phyloP scores from a whole-genome alignment of 129 eudicot species.

The Erigeron canadensis region DNA sequence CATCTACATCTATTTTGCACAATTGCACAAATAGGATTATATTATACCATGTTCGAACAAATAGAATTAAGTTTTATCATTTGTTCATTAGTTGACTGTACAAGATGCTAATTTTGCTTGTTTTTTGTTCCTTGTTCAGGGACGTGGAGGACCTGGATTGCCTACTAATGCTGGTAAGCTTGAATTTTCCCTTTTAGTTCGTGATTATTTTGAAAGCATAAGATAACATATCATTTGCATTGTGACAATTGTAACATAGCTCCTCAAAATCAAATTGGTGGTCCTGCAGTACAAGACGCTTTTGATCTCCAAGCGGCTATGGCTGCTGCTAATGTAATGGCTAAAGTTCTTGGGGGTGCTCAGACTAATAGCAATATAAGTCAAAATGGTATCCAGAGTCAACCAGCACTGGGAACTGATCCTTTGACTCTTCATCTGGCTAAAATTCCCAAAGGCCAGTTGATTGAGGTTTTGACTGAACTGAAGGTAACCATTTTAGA shows the following conservation, averaged over 20 bases:
- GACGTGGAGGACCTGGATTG: conserved; percentile 87
- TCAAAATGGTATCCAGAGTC: conserved; percentile 55
- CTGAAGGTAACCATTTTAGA: conserved; percentile 56
- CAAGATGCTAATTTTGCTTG: conserved; percentile 8
- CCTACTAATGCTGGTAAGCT: conserved; percentile 54
- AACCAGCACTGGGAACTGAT: conserved; percentile 56
- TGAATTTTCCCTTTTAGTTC: conserved; percentile 15
- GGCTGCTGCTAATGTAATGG: conserved; percentile 85
- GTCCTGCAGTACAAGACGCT: conserved; percentile 55
- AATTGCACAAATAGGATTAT: background rate
- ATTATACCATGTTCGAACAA: background rate
- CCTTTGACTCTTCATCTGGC: conserved; percentile 80
- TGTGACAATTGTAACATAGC: conserved; percentile 34
- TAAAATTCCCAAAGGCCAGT: conserved; percentile 71
- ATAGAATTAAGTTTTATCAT: no score
- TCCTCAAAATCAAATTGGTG: conserved; percentile 68
- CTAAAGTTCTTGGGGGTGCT: conserved; percentile 76
- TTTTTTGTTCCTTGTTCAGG: conserved; percentile 45
- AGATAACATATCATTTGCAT: background rate
- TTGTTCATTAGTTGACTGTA: background rate
- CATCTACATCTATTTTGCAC: background rate
- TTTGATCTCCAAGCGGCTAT: conserved; percentile 69
- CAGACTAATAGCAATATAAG: conserved; percentile 43
- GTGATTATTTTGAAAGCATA: background rate
- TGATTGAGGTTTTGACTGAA: conserved; percentile 70